Percentiles rank a stretch among this genome's conserved stretches.
These are phyloP conservation scores for Skeletonema costatum DNA, from an alignment of 108 stramenopile species.

Conservation along the genomic window DNA sequence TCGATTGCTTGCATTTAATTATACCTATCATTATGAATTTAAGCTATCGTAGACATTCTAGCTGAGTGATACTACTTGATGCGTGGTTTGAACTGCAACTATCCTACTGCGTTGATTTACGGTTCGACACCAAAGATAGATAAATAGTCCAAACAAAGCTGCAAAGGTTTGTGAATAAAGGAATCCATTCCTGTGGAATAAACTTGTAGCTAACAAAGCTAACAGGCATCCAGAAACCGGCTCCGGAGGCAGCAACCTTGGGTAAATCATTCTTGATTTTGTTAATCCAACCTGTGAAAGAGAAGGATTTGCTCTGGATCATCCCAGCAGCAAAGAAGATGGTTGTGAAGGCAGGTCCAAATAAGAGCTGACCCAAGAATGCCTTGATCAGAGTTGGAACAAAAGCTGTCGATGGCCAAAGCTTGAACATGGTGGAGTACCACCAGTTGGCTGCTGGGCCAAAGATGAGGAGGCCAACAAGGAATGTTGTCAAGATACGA, in stretches of 20 bases:
- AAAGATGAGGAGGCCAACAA: slow-evolving; percentile 81
- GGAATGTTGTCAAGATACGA: slow-evolving; percentile 49
- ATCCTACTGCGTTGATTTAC: slow-evolving; percentile 1
- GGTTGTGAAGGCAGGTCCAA: slow-evolving; percentile 82
- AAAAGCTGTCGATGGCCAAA: slow-evolving; percentile 61
- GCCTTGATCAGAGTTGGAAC: slow-evolving; percentile 78
- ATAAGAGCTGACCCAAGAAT: slow-evolving; percentile 78
- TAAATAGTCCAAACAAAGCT: slow-evolving; percentile 90
- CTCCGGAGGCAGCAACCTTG: slow-evolving; percentile 72
- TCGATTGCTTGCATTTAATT: too few species aligned
- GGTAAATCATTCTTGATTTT: slow-evolving; percentile 81
- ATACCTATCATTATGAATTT: too few species aligned
- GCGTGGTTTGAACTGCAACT: too few species aligned
- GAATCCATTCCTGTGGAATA: slow-evolving; percentile 75
- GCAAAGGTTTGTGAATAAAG: slow-evolving; percentile 80
- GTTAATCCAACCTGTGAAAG: slow-evolving; percentile 48
- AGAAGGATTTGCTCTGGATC: slow-evolving; percentile 62
- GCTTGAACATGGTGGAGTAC: slow-evolving; percentile 73
- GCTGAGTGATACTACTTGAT: too few species aligned
- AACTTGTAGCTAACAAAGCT: slow-evolving; percentile 78
- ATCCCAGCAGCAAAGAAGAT: slow-evolving; percentile 81
- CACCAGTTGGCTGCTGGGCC: slow-evolving; percentile 87
- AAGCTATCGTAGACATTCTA: too few species aligned
- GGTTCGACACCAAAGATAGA: slow-evolving; percentile 73
- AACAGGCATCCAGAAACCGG: slow-evolving; percentile 87